These are phyloP conservation scores for Evernia prunastri DNA, from an alignment of 495 filamentous ascomycete genomes.

Conservation along the genomic window DNA sequence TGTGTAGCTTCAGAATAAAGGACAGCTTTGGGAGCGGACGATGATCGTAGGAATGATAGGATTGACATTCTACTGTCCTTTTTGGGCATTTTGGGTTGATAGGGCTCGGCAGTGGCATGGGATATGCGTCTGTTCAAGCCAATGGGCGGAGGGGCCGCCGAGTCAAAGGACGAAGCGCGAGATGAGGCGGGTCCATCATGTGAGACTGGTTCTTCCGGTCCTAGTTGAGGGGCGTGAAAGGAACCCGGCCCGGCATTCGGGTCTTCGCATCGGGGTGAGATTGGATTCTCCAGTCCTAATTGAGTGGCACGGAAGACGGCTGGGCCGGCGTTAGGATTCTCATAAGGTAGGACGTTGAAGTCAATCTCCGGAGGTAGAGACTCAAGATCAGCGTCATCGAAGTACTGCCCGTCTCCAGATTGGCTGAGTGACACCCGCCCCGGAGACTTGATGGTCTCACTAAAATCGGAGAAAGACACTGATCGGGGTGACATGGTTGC, in stretches of 20 bases:
- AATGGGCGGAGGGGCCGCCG: constrained; percentile 23
- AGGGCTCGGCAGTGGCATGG: neutral
- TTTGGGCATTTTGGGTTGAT: neutral
- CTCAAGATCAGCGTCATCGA: constrained; percentile 22
- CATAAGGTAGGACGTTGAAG: constrained; percentile 12
- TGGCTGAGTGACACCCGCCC: neutral
- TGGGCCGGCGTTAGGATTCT: constrained; percentile 6
- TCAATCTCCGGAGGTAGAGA: constrained; percentile 15
- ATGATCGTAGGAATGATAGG: constrained; percentile 2
- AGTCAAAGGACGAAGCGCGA: constrained; percentile 21
- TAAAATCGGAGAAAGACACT: neutral
- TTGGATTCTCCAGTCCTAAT: neutral
- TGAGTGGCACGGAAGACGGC: neutral
- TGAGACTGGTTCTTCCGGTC: neutral
- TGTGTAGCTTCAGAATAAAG: constrained; percentile 14
- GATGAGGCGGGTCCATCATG: neutral
- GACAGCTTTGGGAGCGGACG: constrained; percentile 13
- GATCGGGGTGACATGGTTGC: constrained; percentile 1
- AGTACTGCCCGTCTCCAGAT: neutral
- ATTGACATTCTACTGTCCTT: constrained; percentile 3
- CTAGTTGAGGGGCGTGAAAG: neutral
- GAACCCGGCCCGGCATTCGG: neutral
- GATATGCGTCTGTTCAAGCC: constrained; percentile 2
- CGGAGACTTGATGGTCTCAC: constrained; percentile 1
- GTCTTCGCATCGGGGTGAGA: constrained; percentile 13